Conservation (phyloP, 768 basidiomycete genomes). For the Lactifluus pinguis region DNA sequence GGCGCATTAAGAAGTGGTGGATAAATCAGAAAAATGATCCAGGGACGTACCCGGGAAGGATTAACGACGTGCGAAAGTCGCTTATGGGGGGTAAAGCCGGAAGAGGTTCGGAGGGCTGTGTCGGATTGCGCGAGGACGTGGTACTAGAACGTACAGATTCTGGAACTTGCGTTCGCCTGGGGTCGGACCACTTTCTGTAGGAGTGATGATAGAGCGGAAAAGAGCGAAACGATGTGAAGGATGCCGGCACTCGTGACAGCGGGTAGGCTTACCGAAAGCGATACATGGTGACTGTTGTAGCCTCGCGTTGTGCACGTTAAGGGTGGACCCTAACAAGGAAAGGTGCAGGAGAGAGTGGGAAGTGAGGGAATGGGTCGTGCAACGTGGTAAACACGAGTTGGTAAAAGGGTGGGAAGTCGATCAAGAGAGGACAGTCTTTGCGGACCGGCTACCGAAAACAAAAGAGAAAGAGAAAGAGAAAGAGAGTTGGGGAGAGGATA, state of each 20-base stretch:
- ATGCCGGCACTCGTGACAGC: conserved; percentile 10
- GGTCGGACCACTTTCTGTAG: conserved; percentile 71
- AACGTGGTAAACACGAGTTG: conserved; percentile 74
- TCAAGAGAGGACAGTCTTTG: background rate
- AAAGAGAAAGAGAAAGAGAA: background rate
- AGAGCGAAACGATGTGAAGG: conserved; percentile 11
- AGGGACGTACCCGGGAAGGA: conserved; percentile 68
- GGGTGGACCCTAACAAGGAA: conserved; percentile 18
- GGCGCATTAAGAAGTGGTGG: background rate
- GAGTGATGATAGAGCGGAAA: conserved; percentile 21
- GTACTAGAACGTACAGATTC: conserved; percentile 22
- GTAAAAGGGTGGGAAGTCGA: conserved; percentile 7
- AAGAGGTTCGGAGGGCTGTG: conserved; percentile 30
- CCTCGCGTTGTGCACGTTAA: conserved; percentile 72
- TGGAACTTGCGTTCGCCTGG: conserved; percentile 40
- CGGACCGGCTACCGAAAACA: background rate
- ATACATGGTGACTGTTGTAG: conserved; percentile 41
- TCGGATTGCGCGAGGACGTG: conserved; percentile 12
- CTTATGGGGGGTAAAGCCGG: conserved; percentile 56
- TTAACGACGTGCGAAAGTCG: conserved; percentile 81
- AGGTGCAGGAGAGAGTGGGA: conserved; percentile 22
- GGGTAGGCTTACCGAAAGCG: conserved; percentile 64
- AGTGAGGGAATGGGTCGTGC: conserved; percentile 32
- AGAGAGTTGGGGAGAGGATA: background rate
- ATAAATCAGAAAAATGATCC: conserved; percentile 7